Conservation (phyloP, 2,329 filamentous ascomycete species). For the Periconia sp. region DNA sequence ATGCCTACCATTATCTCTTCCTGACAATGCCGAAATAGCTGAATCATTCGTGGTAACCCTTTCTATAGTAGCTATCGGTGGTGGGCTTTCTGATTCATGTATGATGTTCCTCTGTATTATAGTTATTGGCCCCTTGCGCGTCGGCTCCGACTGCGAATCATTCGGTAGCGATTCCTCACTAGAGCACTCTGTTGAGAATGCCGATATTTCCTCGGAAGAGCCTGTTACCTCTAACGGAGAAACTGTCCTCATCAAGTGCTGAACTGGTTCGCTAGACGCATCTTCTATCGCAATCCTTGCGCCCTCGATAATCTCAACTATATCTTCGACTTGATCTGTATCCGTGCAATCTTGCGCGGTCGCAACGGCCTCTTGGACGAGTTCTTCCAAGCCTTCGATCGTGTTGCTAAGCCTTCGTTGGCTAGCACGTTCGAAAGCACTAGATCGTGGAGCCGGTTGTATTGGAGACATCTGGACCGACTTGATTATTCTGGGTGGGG, state of each 20-base stretch:
- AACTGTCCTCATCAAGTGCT: constrained; percentile 24
- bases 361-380: constrained; percentile 50
- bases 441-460: constrained; percentile 24
- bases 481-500: constrained; percentile 21
- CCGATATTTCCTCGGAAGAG: constrained; percentile 16
- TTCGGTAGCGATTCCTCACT: not conserved
- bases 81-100: too few species aligned
- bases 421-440: constrained; percentile 24
- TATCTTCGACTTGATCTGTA: constrained; percentile 41
- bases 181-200: constrained; percentile 7
- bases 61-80: too few species aligned
- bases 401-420: constrained; percentile 34
- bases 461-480: constrained; percentile 27
- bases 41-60: too few species aligned
- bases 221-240: constrained; percentile 26
- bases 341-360: constrained; percentile 44
- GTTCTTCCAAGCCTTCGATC: constrained; percentile 49
- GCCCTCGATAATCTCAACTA: constrained; percentile 48
- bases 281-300: constrained; percentile 44
- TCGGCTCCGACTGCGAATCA: too few species aligned
- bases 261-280: constrained; percentile 27
- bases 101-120: not conserved
- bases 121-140: not conserved
- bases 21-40: too few species aligned
- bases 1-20: constrained; percentile 14